phyloP scores from a whole-genome alignment of 163 green algal genomes.

The Chloromonas sp. region DNA sequence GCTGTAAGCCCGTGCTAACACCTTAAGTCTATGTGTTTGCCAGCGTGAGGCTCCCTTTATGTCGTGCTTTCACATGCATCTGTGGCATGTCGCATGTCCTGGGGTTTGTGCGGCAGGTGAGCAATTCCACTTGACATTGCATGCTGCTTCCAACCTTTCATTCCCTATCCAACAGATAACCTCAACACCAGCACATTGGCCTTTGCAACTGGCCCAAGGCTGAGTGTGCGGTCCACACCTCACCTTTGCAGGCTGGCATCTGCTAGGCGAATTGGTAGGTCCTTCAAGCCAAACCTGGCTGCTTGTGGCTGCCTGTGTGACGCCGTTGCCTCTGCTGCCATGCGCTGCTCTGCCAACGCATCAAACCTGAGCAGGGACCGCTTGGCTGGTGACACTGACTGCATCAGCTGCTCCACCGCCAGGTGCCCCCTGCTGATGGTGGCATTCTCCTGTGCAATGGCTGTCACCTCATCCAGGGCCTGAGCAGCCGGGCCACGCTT shows the following conservation, averaged over 20 bases:
- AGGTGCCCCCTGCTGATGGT: not conserved
- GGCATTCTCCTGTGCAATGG: not conserved
- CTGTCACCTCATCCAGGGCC: not conserved
- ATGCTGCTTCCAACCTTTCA: too few species aligned
- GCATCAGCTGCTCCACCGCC: not conserved
- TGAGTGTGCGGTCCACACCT: not conserved
- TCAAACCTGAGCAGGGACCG: slow-evolving; percentile 1
- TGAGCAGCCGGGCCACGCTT: not conserved
- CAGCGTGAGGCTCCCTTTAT: too few species aligned
- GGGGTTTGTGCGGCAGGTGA: too few species aligned
- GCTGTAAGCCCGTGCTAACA: too few species aligned
- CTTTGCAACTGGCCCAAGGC: not conserved
- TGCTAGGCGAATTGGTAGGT: slow-evolving; percentile 12
- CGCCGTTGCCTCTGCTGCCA: not conserved
- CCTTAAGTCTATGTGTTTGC: too few species aligned
- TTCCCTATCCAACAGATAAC: not conserved
- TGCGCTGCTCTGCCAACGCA: not conserved
- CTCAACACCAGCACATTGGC: not conserved
- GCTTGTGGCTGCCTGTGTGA: not conserved
- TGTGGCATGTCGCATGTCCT: too few species aligned
- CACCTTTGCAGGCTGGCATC: slow-evolving; percentile 13
- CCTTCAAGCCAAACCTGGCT: not conserved
- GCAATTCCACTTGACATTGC: too few species aligned
- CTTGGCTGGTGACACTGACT: not conserved
- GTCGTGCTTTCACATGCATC: too few species aligned